Evolutionary conservation across 2,329 filamentous ascomycete species (phyloP).

Genomic region (Pseudogymnoascus sp.): DNA sequence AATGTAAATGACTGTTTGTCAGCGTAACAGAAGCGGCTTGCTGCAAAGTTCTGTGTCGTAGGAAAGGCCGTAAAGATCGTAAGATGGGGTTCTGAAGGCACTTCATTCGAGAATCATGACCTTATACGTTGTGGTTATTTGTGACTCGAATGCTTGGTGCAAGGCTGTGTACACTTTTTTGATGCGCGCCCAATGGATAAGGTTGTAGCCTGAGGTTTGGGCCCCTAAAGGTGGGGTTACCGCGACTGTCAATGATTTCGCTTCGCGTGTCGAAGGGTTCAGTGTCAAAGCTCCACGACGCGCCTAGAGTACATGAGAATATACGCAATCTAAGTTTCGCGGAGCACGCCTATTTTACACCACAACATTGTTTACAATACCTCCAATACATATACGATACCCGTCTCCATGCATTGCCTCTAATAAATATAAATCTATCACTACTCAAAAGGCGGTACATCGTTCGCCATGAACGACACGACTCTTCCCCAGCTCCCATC

Average conservation of each 20-base stretch:
- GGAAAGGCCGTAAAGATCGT: conserved; percentile 9
- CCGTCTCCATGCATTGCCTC: conserved; percentile 4
- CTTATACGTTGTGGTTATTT: background rate
- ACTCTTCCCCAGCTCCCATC: conserved; percentile 24
- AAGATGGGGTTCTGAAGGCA: background rate
- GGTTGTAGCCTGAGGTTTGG: conserved; percentile 9
- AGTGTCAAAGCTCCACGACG: conserved; percentile 5
- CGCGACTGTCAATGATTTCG: conserved; percentile 8
- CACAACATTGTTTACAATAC: conserved; percentile 5
- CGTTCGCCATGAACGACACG: conserved; percentile 26
- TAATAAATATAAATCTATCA: conserved; percentile 4
- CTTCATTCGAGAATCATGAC: conserved; percentile 7
- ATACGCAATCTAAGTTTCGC: conserved; percentile 4
- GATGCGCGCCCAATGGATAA: background rate
- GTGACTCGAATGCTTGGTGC: background rate
- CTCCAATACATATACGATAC: conserved; percentile 2
- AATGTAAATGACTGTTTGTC: background rate
- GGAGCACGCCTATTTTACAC: background rate
- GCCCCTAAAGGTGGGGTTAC: conserved; percentile 8
- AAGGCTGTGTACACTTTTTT: conserved; percentile 6
- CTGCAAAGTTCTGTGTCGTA: background rate
- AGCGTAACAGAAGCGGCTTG: background rate
- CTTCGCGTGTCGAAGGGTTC: conserved; percentile 6
- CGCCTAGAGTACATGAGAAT: conserved; percentile 7
- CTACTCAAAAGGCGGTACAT: background rate